Conservation (phyloP, 2,329 filamentous ascomycete species). For the Talaromyces sp. region DNA sequence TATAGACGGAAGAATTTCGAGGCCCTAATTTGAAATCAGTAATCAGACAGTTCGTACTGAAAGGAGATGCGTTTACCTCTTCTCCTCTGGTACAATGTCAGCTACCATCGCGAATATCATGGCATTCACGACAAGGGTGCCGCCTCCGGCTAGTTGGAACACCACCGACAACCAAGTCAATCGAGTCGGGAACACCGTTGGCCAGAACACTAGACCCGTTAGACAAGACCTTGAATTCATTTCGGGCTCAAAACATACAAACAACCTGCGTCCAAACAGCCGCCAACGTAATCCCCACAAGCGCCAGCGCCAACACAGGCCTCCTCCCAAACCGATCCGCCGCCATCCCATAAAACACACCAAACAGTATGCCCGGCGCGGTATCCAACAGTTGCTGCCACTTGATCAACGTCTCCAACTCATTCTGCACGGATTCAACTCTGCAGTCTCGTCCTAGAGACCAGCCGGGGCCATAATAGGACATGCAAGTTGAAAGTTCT, state of each 20-base stretch:
- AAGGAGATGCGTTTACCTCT: background rate
- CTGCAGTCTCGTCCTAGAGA: conserved; percentile 20
- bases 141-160: conserved; percentile 18
- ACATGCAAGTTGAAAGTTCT: conserved; percentile 17
- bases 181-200: conserved; percentile 18
- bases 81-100: conserved; percentile 20
- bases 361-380: conserved; percentile 20
- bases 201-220: conserved; percentile 17
- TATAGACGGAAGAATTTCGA: conserved; percentile 22
- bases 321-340: conserved; percentile 19
- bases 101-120: conserved; percentile 21
- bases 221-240: background rate
- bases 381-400: conserved; percentile 21
- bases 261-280: conserved; percentile 19
- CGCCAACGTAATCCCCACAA: conserved; percentile 18
- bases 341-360: conserved; percentile 21
- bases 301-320: conserved; percentile 15
- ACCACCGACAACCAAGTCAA: conserved; percentile 21
- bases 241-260: background rate
- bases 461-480: conserved; percentile 19
- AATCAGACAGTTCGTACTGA: background rate
- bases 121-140: conserved; percentile 17
- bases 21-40: background rate
- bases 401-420: conserved; percentile 15
- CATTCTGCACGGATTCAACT: conserved; percentile 18